A percentile compares a stretch with the other conserved stretches of the same genome.
Conservation (phyloP, 2,329 filamentous ascomycete species). For the Stylonectria norvegica region DNA sequence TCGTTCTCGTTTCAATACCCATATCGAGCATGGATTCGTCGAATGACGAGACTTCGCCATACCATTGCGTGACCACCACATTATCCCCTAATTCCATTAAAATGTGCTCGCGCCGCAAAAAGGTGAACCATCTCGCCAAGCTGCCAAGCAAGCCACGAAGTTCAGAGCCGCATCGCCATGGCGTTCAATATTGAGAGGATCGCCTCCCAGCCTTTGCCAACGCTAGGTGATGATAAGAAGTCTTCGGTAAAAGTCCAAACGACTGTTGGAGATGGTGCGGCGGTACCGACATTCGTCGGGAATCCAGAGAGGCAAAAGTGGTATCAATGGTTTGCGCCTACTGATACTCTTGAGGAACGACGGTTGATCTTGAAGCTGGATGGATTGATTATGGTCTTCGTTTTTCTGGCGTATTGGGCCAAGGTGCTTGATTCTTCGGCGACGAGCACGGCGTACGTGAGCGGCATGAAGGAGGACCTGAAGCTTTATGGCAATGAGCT, state of each 20-base stretch:
- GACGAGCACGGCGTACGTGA: slow-evolving; percentile 33
- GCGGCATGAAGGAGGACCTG: slow-evolving; percentile 50
- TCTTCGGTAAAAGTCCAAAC: neutral
- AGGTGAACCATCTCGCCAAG: neutral
- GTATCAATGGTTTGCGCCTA: slow-evolving; percentile 46
- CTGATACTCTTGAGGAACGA: slow-evolving; percentile 38
- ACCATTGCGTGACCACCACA: neutral
- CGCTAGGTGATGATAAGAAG: neutral
- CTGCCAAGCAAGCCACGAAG: slow-evolving; percentile 1
- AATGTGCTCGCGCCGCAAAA: neutral
- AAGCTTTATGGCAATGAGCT: slow-evolving; percentile 41
- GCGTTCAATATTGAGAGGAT: neutral
- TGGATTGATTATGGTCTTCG: slow-evolving; percentile 53
- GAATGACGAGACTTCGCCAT: neutral
- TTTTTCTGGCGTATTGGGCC: slow-evolving; percentile 53
- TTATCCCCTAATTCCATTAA: neutral
- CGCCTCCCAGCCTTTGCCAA: neutral
- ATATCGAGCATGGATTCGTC: neutral
- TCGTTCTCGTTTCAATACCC: neutral
- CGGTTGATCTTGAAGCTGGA: slow-evolving; percentile 54
- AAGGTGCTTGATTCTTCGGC: slow-evolving; percentile 45
- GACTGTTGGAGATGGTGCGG: neutral
- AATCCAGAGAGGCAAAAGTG: slow-evolving; percentile 24
- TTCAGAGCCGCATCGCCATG: slow-evolving; percentile 1
- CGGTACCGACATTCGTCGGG: neutral